Evolutionary conservation across 1,284 basidiomycete genomes (phyloP), one percentile per base, ranked within the genome.

Genomic region (Tetrapyrgos nigripes): DNA sequence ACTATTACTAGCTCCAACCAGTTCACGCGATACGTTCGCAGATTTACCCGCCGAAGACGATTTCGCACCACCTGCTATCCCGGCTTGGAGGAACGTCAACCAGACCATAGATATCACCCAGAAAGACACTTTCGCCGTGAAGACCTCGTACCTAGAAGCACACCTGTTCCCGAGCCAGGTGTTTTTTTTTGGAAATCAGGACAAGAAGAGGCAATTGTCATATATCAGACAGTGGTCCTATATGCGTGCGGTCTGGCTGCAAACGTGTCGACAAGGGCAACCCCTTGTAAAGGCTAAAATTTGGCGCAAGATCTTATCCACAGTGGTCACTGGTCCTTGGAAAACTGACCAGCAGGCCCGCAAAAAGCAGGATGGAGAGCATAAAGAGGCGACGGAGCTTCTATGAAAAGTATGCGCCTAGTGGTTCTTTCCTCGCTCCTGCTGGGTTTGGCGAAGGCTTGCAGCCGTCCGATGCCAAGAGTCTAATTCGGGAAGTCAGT

Each of bases 221-320:
- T 48, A 31, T 40, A 19, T 55, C 10, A 19, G 4, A 11, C 44
- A 48, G 31, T 55, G 54, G 54, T 14, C 10, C 3, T 47, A 57
- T 28, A 26, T 57, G 21, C 47, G 48, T 26, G 35, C 37, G 21
- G 27, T 47, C 13, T 50, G 45, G 45, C 37, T 43, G 17, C 43
- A n/a, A n/a, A 6, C n/a, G 23, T 45, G 43, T 24, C 43, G 17
- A n/a, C 8, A 45, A 9, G 24, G 21, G 11, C 31, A 17, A 35
- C 4, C 17, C 17, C 11, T 19, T 23, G 19, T 37, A 6, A 37
- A 35, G 24, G 14, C 29, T 21, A 21, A 31, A 17, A 19, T 45
- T 23, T 57, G 55, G 55, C 19, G 55, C 11, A 57, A 57, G 33
- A 40, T 57, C 14, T 31, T 31, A 50, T 50, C 21, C 26, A 10